Base-by-base conservation (phyloP, 306 rosid species). In the Trichosanthes truncata region DNA sequence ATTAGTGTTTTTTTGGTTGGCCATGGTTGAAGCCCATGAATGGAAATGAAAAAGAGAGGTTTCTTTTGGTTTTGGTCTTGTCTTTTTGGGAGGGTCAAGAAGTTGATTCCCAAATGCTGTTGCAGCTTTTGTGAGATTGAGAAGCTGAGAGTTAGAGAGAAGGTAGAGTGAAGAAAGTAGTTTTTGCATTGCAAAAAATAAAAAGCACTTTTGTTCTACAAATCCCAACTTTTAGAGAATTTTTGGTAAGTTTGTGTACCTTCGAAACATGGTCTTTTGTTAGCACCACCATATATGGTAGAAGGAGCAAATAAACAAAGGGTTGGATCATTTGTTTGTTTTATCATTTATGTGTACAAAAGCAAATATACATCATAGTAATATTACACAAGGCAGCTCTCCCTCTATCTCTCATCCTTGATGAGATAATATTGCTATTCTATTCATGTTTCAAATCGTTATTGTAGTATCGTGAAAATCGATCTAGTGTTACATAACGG, bases 11-110 rank as follows among this genome's bases (percentile, higher is more conserved):
- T 21, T 21, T 48, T 48, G 78, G 40, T 4, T 26, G 61, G 41
- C 60, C 61, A 74, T 74, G 59, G 43, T 74, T 48, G 57, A 74
- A 74, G 61, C 29, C 78, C 61, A 48, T 29, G 78, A 48, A 45
- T 4, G 76, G 52, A 43, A 43, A 23, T n/a, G 55, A 15, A 46
- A 74, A 46, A 74, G 43, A 9, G 60, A 48, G 57, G 57, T 45
- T 45, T 13, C 23, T 21, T 68, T 40, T 72, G 57, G 56, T 26
- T 72, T 72, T 45, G 36, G 59, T 72, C 3, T 72, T 45, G 31
- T n/a, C 18, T 0, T 45, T 17, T 45, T 49, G 31, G 43, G 38
- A 45, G 36, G 13, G 40, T 71, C 77, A 71, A 71, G 76, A 69
- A 69, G 31, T 68, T 68, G 51, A 69, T 69, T 40, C 76, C 53